Conservation (phyloP, 148 eudicot genomes). For the Silene latifolia region DNA sequence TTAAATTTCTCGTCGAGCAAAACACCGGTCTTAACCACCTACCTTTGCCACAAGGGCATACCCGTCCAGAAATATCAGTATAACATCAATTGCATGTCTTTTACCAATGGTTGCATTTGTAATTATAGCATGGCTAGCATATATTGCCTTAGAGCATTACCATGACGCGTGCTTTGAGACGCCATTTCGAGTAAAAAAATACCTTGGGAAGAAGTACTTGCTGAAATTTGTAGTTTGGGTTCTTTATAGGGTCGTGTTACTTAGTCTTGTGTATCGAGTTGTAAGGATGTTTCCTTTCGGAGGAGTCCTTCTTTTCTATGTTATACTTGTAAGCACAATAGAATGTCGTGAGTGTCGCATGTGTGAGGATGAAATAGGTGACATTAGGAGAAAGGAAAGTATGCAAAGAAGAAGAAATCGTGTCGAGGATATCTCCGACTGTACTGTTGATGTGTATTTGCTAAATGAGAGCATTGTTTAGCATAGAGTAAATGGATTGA, state of each 20-base stretch:
- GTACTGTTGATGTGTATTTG: not conserved
- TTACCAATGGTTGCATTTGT: slow-evolving; percentile 6
- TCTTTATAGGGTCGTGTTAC: not conserved
- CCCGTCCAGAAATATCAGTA: too few relatives aligned
- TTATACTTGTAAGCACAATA: not conserved
- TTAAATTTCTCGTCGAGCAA: too few relatives aligned
- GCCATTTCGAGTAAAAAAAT: not conserved
- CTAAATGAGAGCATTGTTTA: not conserved
- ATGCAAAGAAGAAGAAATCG: not conserved
- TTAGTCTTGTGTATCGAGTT: not conserved
- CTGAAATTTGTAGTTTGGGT: not conserved
- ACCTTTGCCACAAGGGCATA: too few relatives aligned
- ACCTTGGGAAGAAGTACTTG: not conserved
- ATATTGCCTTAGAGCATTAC: not conserved
- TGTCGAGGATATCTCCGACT: not conserved
- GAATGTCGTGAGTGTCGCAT: not conserved
- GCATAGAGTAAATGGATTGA: too few relatives aligned
- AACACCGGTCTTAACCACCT: too few relatives aligned
- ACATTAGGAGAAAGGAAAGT: not conserved
- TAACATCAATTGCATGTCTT: slow-evolving; percentile 2
- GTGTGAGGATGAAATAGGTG: not conserved
- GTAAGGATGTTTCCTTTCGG: not conserved
- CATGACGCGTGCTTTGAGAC: not conserved
- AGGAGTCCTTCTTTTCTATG: not conserved
- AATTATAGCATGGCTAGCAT: not conserved